phyloP scores from a whole-genome alignment of 208 protist genomes.

The Crithidia expoeki region DNA sequence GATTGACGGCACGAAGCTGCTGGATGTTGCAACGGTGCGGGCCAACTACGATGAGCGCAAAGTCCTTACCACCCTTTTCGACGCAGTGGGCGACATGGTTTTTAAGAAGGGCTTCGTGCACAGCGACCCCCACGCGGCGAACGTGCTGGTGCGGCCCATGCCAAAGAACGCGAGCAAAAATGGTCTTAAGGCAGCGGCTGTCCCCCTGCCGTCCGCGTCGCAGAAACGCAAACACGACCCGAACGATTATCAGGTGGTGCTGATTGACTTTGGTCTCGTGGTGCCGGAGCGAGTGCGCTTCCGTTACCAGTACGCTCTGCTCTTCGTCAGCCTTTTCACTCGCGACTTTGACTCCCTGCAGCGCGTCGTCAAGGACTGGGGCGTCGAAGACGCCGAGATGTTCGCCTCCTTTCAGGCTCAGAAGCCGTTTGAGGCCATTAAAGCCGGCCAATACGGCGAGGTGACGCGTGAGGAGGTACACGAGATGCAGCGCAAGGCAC shows the following conservation, averaged over 20 bases:
- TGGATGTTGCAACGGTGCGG: slow-evolving; percentile 64
- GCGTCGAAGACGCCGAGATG: slow-evolving; percentile 66
- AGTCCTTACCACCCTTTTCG: slow-evolving; percentile 77
- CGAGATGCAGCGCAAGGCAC: slow-evolving; percentile 54
- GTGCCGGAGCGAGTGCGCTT: slow-evolving; percentile 73
- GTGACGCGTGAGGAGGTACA: slow-evolving; percentile 70
- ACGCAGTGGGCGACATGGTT: slow-evolving; percentile 93
- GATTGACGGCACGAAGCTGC: slow-evolving; percentile 84
- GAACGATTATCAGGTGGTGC: slow-evolving; percentile 58
- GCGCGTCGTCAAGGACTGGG: slow-evolving; percentile 66
- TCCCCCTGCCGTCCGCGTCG: background rate
- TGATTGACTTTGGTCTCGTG: slow-evolving; percentile 85
- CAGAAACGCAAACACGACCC: slow-evolving; percentile 14
- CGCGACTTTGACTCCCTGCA: slow-evolving; percentile 60
- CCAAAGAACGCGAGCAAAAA: slow-evolving; percentile 6
- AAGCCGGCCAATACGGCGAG: slow-evolving; percentile 60
- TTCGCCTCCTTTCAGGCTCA: slow-evolving; percentile 84
- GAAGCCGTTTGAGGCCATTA: slow-evolving; percentile 65
- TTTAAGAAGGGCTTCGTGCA: slow-evolving; percentile 95
- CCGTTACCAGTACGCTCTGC: slow-evolving; percentile 77
- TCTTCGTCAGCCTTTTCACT: slow-evolving; percentile 80
- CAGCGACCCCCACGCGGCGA: slow-evolving; percentile 93
- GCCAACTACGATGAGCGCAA: slow-evolving; percentile 48
- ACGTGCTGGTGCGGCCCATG: slow-evolving; percentile 85
- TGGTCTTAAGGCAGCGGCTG: background rate